Percentiles rank a stretch among this genome's conserved stretches.
Evolutionary conservation across 2,329 filamentous ascomycete genomes (phyloP).

Genomic region (Botrytis fragariae): DNA sequence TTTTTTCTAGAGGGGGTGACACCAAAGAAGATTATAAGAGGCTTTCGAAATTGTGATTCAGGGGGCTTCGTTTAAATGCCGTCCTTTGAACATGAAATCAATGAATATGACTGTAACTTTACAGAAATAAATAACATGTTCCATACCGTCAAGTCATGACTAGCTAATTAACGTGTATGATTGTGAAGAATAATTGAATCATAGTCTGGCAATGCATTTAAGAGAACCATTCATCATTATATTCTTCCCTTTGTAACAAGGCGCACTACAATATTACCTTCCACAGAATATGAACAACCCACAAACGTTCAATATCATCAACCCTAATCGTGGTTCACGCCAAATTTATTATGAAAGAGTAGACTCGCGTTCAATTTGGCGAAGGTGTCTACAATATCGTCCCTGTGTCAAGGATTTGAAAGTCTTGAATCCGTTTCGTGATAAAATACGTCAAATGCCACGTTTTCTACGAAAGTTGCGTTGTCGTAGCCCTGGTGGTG

Average conservation of each 20-base stretch:
- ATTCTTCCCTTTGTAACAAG: not conserved
- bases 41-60: too few species aligned
- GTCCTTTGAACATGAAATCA: not conserved
- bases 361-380: not conserved
- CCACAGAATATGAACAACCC: not conserved
- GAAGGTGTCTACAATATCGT: constrained; percentile 3
- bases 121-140: not conserved
- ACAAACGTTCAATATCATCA: constrained; percentile 1
- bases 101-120: not conserved
- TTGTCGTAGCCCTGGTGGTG: not conserved
- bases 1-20: too few species aligned
- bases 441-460: not conserved
- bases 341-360: not conserved
- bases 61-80: too few species aligned
- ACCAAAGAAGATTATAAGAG: too few species aligned
- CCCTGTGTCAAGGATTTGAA: not conserved
- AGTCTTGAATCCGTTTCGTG: not conserved
- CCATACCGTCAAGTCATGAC: not conserved
- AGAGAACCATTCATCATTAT: too few species aligned
- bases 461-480: not conserved
- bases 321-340: not conserved
- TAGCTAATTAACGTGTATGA: not conserved
- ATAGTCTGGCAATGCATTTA: not conserved
- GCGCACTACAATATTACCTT: not conserved
- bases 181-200: not conserved